phyloP scores from a whole-genome alignment of 768 basidiomycete genomes.

The Boletus pseudopeckii region DNA sequence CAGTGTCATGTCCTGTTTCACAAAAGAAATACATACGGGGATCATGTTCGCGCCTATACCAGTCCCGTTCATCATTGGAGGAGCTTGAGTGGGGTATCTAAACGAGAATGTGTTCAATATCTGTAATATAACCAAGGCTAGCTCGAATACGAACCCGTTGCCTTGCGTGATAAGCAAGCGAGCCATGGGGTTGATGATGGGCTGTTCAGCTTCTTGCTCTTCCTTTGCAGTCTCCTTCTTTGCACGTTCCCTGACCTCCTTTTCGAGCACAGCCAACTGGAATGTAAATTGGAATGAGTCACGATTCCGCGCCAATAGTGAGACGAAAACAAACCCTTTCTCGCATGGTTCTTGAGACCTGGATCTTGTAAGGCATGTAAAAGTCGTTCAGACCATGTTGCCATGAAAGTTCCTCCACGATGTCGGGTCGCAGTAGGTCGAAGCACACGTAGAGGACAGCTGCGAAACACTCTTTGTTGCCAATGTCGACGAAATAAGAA shows the following conservation, averaged over 20 bases:
- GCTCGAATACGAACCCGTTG: conserved; percentile 42
- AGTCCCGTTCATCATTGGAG: conserved; percentile 55
- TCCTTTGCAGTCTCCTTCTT: conserved; percentile 89
- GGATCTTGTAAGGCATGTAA: conserved; percentile 95
- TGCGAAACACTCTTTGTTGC: conserved; percentile 97
- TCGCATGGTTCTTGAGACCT: conserved; percentile 74
- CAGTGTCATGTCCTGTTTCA: background rate
- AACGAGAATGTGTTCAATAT: conserved; percentile 5
- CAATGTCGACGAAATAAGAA: conserved; percentile 96
- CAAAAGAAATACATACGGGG: conserved; percentile 45
- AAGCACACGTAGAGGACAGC: conserved; percentile 89
- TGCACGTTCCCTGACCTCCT: conserved; percentile 82
- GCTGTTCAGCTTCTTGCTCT: conserved; percentile 79
- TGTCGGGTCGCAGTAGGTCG: conserved; percentile 89
- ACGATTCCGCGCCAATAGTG: background rate
- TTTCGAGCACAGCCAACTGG: conserved; percentile 76
- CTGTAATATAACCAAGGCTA: background rate
- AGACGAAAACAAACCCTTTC: conserved; percentile 54
- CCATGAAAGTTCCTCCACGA: conserved; percentile 96
- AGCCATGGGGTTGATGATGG: conserved; percentile 82
- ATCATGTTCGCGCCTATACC: conserved; percentile 47
- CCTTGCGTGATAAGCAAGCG: conserved; percentile 72
- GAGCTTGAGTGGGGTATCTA: conserved; percentile 63
- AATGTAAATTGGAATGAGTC: conserved; percentile 3
- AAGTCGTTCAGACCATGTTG: conserved; percentile 95